Evolutionary conservation across 2,329 filamentous ascomycete species (phyloP), one percentile per base, ranked within the genome.

Genomic region (Pseudogymnoascus sp.): DNA sequence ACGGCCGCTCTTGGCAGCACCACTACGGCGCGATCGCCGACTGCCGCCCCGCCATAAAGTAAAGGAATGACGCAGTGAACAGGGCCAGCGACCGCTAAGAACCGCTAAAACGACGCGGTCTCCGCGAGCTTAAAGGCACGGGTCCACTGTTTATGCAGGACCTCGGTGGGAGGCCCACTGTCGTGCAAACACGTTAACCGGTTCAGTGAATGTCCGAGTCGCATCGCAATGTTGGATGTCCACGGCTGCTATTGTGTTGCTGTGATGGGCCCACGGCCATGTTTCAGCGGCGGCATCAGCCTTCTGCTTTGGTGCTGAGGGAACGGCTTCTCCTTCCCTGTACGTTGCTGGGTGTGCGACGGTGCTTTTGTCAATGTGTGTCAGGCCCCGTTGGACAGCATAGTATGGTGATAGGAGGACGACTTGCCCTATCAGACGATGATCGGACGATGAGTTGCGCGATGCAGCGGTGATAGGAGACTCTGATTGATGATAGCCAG

Each of bases 201-300:
- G 28, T 56, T 56, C 49, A 21, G 49, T 56, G 49, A 56, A 21
- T 36, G 49, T 56, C 28, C 16, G 49, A 36, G 49, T 56, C 49
- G 49, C 49, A 56, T 56, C 49, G 49, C 49, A 56, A 56, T 56
- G 49, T 56, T 34, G 49, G 25, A n/a, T 16, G 46, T 53, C n/a
- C 46, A 34, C n/a, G 25, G n/a, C 14, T 18, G 25, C 46, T 4
- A 53, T 53, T 31, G 25, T 53, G 46, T n/a, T 53, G 7, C n/a
- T 18, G 8, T 34, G 28, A 56, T 56, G 49, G 49, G 49, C 18
- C 28, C 28, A 56, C 16, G 49, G 49, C 11, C 16, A 5, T 56
- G 49, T 56, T 56, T 56, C 49, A 56, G 49, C 49, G 11, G 16
- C 28, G 11, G 49, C 28, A 56, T 34, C 28, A 16, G 49, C 28